Evolutionary conservation across 805 yeast species (phyloP).

Genomic region (Hemisphaericaspora nanyangensis): DNA sequence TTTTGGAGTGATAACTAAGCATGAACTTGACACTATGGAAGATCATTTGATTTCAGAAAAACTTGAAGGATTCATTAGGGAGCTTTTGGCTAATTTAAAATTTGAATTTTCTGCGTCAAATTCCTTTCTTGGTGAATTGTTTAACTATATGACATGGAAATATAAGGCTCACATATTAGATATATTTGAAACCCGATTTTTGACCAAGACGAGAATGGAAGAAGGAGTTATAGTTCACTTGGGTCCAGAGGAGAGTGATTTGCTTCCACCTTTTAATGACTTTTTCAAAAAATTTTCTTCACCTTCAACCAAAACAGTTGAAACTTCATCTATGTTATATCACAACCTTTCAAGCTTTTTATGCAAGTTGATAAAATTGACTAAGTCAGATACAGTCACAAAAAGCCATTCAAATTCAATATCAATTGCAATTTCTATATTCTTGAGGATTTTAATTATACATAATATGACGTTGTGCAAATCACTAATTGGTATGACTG

Average conservation of each 20-base stretch:
- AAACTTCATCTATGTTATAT: conserved; percentile 18
- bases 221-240: background rate
- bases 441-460: conserved; percentile 53
- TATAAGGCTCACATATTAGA: conserved; percentile 22
- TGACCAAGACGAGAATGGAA: conserved; percentile 15
- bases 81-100: conserved; percentile 17
- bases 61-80: conserved; percentile 12
- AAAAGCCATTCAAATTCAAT: conserved; percentile 6
- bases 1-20: conserved; percentile 16
- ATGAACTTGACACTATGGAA: conserved; percentile 11
- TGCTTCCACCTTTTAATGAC: conserved; percentile 39
- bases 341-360: conserved; percentile 19
- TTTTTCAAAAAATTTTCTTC: conserved; percentile 47
- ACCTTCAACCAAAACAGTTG: conserved; percentile 20
- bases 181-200: conserved; percentile 25
- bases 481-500: conserved; percentile 35
- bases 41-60: conserved; percentile 7
- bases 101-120: conserved; percentile 26
- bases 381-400: conserved; percentile 2
- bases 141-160: conserved; percentile 28
- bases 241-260: conserved; percentile 12
- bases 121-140: conserved; percentile 40
- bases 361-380: conserved; percentile 15
- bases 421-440: conserved; percentile 39
- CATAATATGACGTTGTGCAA: conserved; percentile 51